Evolutionary conservation across 2,329 filamentous ascomycete genomes (phyloP), one percentile per base, ranked within the genome.

Genomic region (Arthrobotrys musiformis): DNA sequence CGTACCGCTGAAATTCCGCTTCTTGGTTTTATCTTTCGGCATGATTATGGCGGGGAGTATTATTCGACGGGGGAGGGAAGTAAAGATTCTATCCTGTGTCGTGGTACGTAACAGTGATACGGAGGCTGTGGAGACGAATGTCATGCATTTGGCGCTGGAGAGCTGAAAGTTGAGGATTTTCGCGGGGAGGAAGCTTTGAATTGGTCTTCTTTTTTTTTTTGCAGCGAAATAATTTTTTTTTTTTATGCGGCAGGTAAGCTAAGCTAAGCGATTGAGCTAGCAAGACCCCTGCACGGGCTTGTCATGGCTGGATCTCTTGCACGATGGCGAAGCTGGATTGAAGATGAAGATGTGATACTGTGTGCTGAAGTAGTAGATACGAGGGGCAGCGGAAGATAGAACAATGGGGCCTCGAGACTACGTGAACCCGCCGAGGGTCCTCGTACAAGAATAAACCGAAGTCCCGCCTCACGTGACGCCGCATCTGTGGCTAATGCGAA

Each of bases 81-180:
- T 50, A 24, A 50, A 28, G 28, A 70, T 60, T 64, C 72, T 77
- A 77, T 70, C 64, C 72, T 52, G 72, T 77, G 52, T 77, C 72
- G 72, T 77, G 72, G 44, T 66, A 66, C 66, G 66, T 56, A 77
- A 58, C 64, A 70, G 44, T 42, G 42, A 63, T 69, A 26, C 63
- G 62, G 70, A 76, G 70, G 64, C 58, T 52, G 72, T 61, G 72
- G 66, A 77, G 64, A 61, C 48, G 58, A 70, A 52, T 66, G 64
- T 77, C 72, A 77, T 77, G 72, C 72, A 77, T 77, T 33, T 70
- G 72, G 72, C 72, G 72, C 66, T 60, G 72, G 52, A n/a, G 54
- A 26, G n/a, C 33, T 58, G 33, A 37, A 30, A 66, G 30, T 30
- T 22, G 30, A n/a, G 17, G 28, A 26, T 19, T 35, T 56, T 58